Evolutionary conservation across 177 flowering plant genomes (phyloP).

Genomic region (Telopea speciosissima): DNA sequence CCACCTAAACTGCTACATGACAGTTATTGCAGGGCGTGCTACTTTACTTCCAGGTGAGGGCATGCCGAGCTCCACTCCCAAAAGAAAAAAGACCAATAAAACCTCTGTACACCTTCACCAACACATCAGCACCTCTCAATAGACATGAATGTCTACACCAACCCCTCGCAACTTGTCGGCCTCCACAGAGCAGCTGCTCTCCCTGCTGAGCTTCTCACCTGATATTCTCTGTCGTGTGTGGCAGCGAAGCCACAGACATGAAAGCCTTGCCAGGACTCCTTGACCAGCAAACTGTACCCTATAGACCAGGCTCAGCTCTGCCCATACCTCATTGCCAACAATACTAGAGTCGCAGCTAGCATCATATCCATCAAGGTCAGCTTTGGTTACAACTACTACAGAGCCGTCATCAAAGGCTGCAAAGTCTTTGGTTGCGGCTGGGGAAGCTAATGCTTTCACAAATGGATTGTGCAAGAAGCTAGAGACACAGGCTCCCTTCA

Average conservation of each 20-base stretch:
- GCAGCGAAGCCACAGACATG: neutral
- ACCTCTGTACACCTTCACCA: too few relatives aligned
- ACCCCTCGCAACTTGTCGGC: neutral
- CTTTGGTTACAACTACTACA: constrained; percentile 61
- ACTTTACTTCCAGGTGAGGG: too few relatives aligned
- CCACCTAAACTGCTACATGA: too few relatives aligned
- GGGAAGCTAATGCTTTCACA: constrained; percentile 16
- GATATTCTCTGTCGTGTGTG: neutral
- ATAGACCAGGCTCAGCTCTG: neutral
- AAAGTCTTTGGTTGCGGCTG: constrained; percentile 19
- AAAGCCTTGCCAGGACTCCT: neutral
- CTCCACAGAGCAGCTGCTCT: neutral
- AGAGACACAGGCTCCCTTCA: constrained; percentile 24
- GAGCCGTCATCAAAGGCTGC: constrained; percentile 61
- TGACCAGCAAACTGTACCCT: neutral
- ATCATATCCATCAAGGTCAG: constrained; percentile 82
- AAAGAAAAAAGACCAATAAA: too few relatives aligned
- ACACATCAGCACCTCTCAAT: too few relatives aligned
- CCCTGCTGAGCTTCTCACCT: neutral
- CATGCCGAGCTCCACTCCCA: too few relatives aligned
- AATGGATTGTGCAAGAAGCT: constrained; percentile 17
- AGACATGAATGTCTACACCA: neutral
- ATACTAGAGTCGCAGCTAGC: constrained; percentile 21
- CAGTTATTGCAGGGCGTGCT: too few relatives aligned
- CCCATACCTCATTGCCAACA: constrained; percentile 17